Evolutionary conservation across 2,329 filamentous ascomycete species (phyloP).

Genomic region (Kalaharituber pfeilii): DNA sequence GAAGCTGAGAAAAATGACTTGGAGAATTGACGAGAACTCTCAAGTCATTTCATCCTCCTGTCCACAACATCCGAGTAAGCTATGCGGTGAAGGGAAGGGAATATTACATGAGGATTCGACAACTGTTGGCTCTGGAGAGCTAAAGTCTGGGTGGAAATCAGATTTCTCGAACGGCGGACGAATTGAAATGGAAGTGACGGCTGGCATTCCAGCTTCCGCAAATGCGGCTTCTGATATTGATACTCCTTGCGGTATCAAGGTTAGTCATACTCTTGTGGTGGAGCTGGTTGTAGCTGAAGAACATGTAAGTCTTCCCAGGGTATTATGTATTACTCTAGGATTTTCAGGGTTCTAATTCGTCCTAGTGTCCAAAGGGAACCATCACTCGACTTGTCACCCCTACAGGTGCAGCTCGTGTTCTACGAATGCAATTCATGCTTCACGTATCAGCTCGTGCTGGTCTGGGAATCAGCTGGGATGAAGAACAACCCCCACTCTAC

Average conservation of each 20-base stretch:
- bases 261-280: slow-evolving; percentile 71
- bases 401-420: slow-evolving; percentile 74
- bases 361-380: slow-evolving; percentile 37
- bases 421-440: slow-evolving; percentile 80
- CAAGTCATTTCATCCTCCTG: slow-evolving; percentile 67
- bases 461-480: slow-evolving; percentile 88
- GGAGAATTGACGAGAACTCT: slow-evolving; percentile 80
- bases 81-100: slow-evolving; percentile 50
- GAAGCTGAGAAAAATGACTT: slow-evolving; percentile 79
- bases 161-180: slow-evolving; percentile 51
- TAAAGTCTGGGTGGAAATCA: slow-evolving; percentile 82
- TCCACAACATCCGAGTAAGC: slow-evolving; percentile 50
- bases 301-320: slow-evolving; percentile 32
- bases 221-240: slow-evolving; percentile 65
- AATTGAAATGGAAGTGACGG: slow-evolving; percentile 65
- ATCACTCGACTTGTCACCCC: slow-evolving; percentile 60
- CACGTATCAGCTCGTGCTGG: slow-evolving; percentile 68
- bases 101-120: slow-evolving; percentile 56
- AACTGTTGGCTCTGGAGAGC: slow-evolving; percentile 60
- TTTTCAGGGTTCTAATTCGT: background rate
- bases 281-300: slow-evolving; percentile 93
- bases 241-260: slow-evolving; percentile 53
- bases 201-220: slow-evolving; percentile 41
- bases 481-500: slow-evolving; percentile 86
- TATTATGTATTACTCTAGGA: background rate